A percentile compares a stretch with the other conserved stretches of the same genome.
Evolutionary conservation across 2,329 filamentous ascomycete species (phyloP).

Genomic region (Epichloe aotearoae): DNA sequence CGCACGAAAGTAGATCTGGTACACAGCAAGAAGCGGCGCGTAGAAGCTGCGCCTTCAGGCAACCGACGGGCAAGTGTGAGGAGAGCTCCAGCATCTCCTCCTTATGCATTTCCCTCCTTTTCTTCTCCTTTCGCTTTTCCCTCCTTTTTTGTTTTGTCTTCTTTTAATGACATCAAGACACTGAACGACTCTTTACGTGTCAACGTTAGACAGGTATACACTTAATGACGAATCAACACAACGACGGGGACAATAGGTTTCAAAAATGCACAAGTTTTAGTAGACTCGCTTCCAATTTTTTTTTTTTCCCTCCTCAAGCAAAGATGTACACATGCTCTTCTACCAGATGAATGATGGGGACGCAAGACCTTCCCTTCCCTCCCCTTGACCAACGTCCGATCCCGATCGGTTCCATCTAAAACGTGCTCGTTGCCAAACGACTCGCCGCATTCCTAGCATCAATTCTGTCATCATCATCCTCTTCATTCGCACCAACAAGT

Average conservation of each 20-base stretch:
- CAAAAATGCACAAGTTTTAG: neutral
- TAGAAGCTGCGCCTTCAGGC: neutral
- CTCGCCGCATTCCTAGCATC: constrained; percentile 94
- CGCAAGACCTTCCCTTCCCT: neutral
- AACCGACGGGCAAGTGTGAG: too few relatives aligned
- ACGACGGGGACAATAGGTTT: too few relatives aligned
- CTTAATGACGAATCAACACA: neutral
- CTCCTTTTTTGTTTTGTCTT: too few relatives aligned
- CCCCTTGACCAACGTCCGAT: too few relatives aligned
- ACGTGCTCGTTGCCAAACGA: constrained; percentile 85
- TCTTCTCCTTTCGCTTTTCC: too few relatives aligned
- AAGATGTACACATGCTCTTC: neutral
- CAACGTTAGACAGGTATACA: neutral
- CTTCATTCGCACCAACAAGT: constrained; percentile 35
- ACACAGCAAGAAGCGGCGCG: neutral
- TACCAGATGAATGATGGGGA: neutral
- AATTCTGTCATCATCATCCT: constrained; percentile 84
- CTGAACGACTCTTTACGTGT: neutral
- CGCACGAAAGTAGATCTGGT: neutral
- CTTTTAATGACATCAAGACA: neutral
- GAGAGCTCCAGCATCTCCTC: too few relatives aligned
- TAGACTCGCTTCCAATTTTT: neutral
- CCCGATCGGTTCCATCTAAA: constrained; percentile 32
- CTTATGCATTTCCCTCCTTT: too few relatives aligned
- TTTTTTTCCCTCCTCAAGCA: neutral